Conservation (phyloP, 2,329 filamentous ascomycete genomes). For the Aspergillus jensenii region DNA sequence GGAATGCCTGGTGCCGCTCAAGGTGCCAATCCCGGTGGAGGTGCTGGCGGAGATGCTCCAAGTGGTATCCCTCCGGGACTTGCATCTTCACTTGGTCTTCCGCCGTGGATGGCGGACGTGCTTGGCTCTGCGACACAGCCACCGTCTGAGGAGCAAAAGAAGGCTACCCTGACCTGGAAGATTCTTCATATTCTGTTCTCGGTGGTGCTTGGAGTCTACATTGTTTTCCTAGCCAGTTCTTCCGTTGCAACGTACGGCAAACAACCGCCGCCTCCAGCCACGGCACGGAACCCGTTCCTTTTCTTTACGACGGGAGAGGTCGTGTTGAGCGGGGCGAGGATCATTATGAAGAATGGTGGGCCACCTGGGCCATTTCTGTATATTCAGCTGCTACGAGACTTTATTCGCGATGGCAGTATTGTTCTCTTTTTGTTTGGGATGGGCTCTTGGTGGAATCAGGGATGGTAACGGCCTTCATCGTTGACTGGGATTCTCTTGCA, state of each 20-base stretch:
- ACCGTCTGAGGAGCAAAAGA: constrained; percentile 37
- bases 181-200: constrained; percentile 60
- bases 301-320: constrained; percentile 50
- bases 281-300: constrained; percentile 45
- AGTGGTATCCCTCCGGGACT: constrained; percentile 22
- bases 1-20: constrained; percentile 26
- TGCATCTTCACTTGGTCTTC: constrained; percentile 45
- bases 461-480: constrained; percentile 24
- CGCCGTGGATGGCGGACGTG: constrained; percentile 40
- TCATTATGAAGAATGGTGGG: constrained; percentile 30
- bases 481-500: neutral
- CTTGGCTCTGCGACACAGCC: constrained; percentile 39
- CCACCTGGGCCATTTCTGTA: constrained; percentile 31
- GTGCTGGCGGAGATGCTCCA: neutral
- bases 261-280: constrained; percentile 45
- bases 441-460: constrained; percentile 41
- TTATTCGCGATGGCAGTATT: constrained; percentile 45
- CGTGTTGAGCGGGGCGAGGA: constrained; percentile 39
- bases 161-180: constrained; percentile 51
- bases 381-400: constrained; percentile 39
- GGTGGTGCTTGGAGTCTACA: constrained; percentile 56
- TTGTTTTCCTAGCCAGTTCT: constrained; percentile 36
- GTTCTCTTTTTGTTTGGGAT: constrained; percentile 47
- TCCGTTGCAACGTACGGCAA: constrained; percentile 40
- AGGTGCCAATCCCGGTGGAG: neutral